Evolutionary conservation across 139 green algal species (phyloP).

Genomic region (Micractinium sp.): DNA sequence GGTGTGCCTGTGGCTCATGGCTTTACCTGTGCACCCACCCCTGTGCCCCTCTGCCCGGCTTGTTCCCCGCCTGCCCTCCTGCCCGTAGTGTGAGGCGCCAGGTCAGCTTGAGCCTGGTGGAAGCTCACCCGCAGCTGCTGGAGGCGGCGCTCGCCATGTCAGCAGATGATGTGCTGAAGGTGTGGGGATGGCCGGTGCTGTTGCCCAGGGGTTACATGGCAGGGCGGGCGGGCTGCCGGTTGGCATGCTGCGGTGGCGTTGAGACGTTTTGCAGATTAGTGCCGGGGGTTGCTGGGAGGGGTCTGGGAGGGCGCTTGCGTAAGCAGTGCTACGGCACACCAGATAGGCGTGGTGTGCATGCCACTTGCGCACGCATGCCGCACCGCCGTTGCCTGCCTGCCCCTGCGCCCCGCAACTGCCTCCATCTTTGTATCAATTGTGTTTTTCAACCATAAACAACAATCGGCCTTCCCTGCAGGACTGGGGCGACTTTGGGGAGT

Average conservation of each 20-base stretch:
- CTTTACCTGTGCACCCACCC: neutral
- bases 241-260: neutral
- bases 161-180: neutral
- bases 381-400: neutral
- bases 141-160: neutral
- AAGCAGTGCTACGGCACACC: too few species aligned
- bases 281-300: too few species aligned
- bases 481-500: slow-evolving; percentile 12
- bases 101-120: neutral
- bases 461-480: neutral
- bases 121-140: slow-evolving; percentile 22
- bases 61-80: neutral
- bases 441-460: neutral
- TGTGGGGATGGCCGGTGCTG: neutral
- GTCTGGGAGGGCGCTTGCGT: too few species aligned
- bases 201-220: neutral
- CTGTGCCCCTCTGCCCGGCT: neutral
- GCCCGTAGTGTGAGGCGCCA: neutral
- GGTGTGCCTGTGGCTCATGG: too few species aligned
- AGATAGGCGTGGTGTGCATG: too few species aligned
- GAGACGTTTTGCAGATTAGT: neutral
- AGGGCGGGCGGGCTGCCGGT: neutral
- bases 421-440: neutral
- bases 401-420: too few species aligned
- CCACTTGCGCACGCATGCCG: too few species aligned